Conservation (phyloP, 208 protist genomes). For the Paratrypanosoma confusum region DNA sequence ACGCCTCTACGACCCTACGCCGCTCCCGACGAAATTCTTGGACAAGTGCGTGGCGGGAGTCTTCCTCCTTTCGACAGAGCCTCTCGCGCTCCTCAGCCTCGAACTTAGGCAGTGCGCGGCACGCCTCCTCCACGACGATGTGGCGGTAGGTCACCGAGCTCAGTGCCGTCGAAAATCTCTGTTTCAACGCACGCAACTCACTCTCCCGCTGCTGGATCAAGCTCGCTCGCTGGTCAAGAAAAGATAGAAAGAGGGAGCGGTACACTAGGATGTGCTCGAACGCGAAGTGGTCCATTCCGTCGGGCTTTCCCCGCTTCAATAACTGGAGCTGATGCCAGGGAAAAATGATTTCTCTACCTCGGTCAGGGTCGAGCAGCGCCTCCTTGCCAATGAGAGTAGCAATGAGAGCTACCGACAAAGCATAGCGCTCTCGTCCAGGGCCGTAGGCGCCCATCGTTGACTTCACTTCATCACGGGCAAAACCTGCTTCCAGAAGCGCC, state of each 20-base stretch:
- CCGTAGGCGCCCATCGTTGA: slow-evolving; percentile 1
- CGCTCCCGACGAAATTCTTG: no score
- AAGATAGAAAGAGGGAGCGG: slow-evolving; percentile 1
- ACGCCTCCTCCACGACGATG: no score
- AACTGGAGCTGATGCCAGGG: slow-evolving; percentile 4
- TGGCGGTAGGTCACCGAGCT: no score
- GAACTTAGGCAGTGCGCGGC: no score
- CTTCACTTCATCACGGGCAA: neutral
- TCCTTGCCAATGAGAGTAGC: slow-evolving; percentile 5
- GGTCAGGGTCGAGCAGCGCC: slow-evolving; percentile 3
- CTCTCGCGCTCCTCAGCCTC: no score
- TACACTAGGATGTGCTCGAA: slow-evolving; percentile 9
- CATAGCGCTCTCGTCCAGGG: slow-evolving; percentile 1
- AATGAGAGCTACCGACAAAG: slow-evolving; percentile 3
- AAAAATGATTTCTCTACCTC: neutral
- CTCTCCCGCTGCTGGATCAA: no score
- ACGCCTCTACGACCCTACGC: no score
- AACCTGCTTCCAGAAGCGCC: slow-evolving; percentile 1
- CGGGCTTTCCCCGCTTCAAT: neutral
- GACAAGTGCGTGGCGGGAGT: no score
- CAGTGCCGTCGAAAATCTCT: no score
- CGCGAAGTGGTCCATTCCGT: slow-evolving; percentile 4
- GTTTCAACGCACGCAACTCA: no score
- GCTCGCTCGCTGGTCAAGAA: no score
- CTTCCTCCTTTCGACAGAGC: no score